phyloP scores from a whole-genome alignment of 164 flowering plant genomes.

The Taxillus chinensis region DNA sequence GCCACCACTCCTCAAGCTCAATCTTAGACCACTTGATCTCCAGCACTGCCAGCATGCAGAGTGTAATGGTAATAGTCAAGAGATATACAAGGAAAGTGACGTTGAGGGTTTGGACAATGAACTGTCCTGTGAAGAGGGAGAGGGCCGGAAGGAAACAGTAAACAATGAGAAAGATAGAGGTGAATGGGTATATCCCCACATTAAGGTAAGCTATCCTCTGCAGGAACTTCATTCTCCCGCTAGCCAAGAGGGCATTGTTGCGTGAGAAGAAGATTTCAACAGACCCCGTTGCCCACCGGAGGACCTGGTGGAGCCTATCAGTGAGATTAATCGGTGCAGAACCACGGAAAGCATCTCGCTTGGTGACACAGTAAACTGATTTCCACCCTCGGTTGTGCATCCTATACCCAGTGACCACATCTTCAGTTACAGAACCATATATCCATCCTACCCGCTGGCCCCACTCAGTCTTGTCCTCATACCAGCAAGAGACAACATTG shows the following conservation, averaged over 20 bases:
- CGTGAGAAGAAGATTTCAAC: constrained; percentile 65
- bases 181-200: constrained; percentile 57
- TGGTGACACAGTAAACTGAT: constrained; percentile 62
- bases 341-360: constrained; percentile 61
- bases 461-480: constrained; percentile 73
- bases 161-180: constrained; percentile 55
- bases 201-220: constrained; percentile 54
- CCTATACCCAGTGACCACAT: constrained; percentile 64
- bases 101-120: constrained; percentile 55
- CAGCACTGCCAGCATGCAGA: constrained; percentile 45
- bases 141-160: constrained; percentile 73
- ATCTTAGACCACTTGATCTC: constrained; percentile 66
- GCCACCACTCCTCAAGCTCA: constrained; percentile 63
- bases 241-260: constrained; percentile 53
- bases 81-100: constrained; percentile 51
- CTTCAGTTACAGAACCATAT: constrained; percentile 73
- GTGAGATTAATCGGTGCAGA: constrained; percentile 66
- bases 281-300: constrained; percentile 74
- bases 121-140: constrained; percentile 66
- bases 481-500: constrained; percentile 62
- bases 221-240: constrained; percentile 39
- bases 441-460: constrained; percentile 64
- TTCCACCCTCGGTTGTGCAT: constrained; percentile 77
- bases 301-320: constrained; percentile 63
- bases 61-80: constrained; percentile 34